Conservation (phyloP, 768 basidiomycete genomes). For the Leccinellum albellum region DNA sequence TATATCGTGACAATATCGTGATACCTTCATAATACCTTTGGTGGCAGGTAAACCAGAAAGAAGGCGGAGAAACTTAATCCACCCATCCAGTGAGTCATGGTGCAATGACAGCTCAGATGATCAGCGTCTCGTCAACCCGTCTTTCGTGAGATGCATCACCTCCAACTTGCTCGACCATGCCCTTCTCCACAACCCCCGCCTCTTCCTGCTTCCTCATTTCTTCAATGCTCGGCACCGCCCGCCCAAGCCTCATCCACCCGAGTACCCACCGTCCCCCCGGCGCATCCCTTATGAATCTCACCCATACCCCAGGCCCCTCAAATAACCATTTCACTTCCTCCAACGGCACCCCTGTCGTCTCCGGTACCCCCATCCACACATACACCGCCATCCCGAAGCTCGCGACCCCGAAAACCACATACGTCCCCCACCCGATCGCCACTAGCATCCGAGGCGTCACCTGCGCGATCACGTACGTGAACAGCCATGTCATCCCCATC, state of each 20-base stretch:
- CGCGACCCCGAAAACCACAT: conserved; percentile 31
- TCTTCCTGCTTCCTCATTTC: conserved; percentile 18
- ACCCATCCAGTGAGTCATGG: not conserved
- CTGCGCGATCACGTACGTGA: conserved; percentile 37
- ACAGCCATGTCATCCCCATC: conserved; percentile 32
- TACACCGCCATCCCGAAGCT: conserved; percentile 30
- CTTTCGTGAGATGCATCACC: not conserved
- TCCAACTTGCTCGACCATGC: conserved; percentile 1
- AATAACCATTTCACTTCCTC: conserved; percentile 38
- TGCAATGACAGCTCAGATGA: not conserved
- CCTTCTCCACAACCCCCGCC: not conserved
- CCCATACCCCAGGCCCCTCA: conserved; percentile 21
- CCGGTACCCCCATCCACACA: conserved; percentile 37
- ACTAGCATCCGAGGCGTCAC: conserved; percentile 36
- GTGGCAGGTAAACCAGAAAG: not conserved
- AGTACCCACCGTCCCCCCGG: conserved; percentile 31
- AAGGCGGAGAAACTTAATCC: not conserved
- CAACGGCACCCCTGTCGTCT: conserved; percentile 38
- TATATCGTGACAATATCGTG: not conserved
- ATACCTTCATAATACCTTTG: not conserved
- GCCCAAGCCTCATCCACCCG: conserved; percentile 4
- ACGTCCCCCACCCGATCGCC: conserved; percentile 29
- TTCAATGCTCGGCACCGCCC: conserved; percentile 23
- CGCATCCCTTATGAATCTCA: conserved; percentile 31
- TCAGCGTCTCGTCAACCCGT: not conserved